Conservation (phyloP, 2,329 filamentous ascomycete genomes). For the Acephala macrosclerotiorum region DNA sequence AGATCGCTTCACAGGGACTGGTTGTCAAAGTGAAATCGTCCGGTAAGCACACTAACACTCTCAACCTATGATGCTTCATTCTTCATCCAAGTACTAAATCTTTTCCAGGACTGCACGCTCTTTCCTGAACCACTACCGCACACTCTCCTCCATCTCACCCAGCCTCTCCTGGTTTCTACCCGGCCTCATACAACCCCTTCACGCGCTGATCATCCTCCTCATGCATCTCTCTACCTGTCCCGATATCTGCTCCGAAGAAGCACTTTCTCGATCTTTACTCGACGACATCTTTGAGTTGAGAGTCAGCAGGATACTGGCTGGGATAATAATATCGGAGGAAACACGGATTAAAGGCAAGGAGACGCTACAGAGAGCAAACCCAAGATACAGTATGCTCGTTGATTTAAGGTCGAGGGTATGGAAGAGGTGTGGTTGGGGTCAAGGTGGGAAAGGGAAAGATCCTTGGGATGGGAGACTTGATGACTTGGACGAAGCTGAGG, state of each 20-base stretch:
- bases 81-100: not conserved
- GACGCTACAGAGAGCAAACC: constrained; percentile 3
- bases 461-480: constrained; percentile 7
- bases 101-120: constrained; percentile 17
- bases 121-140: constrained; percentile 12
- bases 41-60: constrained; percentile 3
- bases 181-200: constrained; percentile 18
- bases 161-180: constrained; percentile 9
- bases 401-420: constrained; percentile 17
- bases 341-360: not conserved
- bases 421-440: constrained; percentile 15
- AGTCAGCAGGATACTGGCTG: constrained; percentile 6
- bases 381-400: constrained; percentile 15
- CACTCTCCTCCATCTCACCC: not conserved
- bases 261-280: constrained; percentile 2
- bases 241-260: not conserved
- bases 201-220: constrained; percentile 22
- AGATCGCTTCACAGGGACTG: constrained; percentile 19
- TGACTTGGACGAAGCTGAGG: not conserved
- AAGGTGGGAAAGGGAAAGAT: constrained; percentile 13
- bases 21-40: constrained; percentile 23
- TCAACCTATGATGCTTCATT: not conserved
- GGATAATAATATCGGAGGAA: constrained; percentile 1
- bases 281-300: constrained; percentile 8
- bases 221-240: constrained; percentile 21